Evolutionary conservation across 2,329 filamentous ascomycete species (phyloP).

Genomic region (Penicillium janthinellum): DNA sequence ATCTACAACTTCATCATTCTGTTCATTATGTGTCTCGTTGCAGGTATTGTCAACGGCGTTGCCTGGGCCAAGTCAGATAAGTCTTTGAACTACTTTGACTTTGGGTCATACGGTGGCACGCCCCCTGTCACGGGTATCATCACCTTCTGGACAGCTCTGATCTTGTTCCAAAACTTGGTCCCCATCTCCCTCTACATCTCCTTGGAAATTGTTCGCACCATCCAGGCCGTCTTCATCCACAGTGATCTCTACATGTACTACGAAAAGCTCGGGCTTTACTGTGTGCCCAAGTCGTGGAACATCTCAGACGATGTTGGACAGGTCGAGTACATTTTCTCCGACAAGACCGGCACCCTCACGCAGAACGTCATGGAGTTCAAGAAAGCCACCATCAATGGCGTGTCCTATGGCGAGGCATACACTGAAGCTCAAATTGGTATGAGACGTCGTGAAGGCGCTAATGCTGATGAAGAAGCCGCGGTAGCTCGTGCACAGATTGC

Average conservation of each 20-base stretch:
- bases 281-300: slow-evolving; percentile 97
- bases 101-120: slow-evolving; percentile 74
- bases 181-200: slow-evolving; percentile 98
- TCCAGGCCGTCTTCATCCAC: slow-evolving; percentile 96
- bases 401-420: slow-evolving; percentile 94
- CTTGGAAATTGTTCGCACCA: slow-evolving; percentile 88
- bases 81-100: slow-evolving; percentile 81
- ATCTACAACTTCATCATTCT: slow-evolving; percentile 94
- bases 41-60: slow-evolving; percentile 80
- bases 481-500: slow-evolving; percentile 77
- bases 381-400: slow-evolving; percentile 94
- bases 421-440: slow-evolving; percentile 96
- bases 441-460: slow-evolving; percentile 85
- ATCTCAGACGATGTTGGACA: slow-evolving; percentile 97
- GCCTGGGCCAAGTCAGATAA: slow-evolving; percentile 75
- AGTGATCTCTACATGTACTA: slow-evolving; percentile 98
- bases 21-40: slow-evolving; percentile 83
- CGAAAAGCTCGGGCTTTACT: slow-evolving; percentile 88
- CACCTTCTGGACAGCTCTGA: slow-evolving; percentile 93
- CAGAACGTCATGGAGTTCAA: slow-evolving; percentile 99
- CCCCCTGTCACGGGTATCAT: slow-evolving; percentile 85
- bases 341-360: slow-evolving; percentile 87
- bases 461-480: slow-evolving; percentile 78
- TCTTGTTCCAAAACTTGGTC: slow-evolving; percentile 97
- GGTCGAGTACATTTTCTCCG: slow-evolving; percentile 98